Base-by-base conservation (phyloP, 192 early-diverging fungal species). In the Coemansia sp. region DNA sequence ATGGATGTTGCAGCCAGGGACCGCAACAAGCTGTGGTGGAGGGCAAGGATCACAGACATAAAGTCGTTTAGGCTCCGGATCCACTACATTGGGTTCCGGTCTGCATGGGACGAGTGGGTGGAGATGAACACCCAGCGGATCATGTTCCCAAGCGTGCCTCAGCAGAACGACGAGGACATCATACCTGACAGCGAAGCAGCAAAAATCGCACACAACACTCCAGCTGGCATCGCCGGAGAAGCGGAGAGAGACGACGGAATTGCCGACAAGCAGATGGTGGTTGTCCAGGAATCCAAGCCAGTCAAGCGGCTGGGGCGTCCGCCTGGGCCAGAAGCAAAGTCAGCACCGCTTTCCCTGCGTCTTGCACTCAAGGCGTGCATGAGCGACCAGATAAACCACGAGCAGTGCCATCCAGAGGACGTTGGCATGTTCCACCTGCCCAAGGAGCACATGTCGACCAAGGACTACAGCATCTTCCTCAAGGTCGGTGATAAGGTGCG, bases 101-200 rank as follows among this genome's bases (percentile, higher is more conserved):
- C 64, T 19, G 55, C 69, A 40, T 84, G 83, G 59, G 84, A 88
- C 54, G 87, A 88, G 62, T 88, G 87, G 87, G 75, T 88, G 55
- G 87, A 88, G 59, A 88, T 88, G 68, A 88, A 85, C 56, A 86
- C 85, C 22, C 83, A 88, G 57, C 79, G 87, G 15, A 57, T 82
- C 7, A 76, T 82, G 79, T 29, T 76, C 17, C 52, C 27, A 19
- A 36, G 17, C 34, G 50, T 9, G 33, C 22, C 15, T 13, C 29
- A 13, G 11, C 28, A 34, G 31, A 25, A 7, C 23, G 11, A 10
- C 45, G 7, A 25, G 0, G 23, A 8, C 22, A 25, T 23, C 8
- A 20, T 13, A 13, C 45, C 25, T 48, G 45, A 22, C 9, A 13
- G 15, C 10, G 45, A 27, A 6, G 15, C 7, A 6, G 15, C 7